A percentile compares a stretch with the other conserved stretches of the same genome.
phyloP scores from a whole-genome alignment of 306 rosid species.

The Sicyos baderoa region DNA sequence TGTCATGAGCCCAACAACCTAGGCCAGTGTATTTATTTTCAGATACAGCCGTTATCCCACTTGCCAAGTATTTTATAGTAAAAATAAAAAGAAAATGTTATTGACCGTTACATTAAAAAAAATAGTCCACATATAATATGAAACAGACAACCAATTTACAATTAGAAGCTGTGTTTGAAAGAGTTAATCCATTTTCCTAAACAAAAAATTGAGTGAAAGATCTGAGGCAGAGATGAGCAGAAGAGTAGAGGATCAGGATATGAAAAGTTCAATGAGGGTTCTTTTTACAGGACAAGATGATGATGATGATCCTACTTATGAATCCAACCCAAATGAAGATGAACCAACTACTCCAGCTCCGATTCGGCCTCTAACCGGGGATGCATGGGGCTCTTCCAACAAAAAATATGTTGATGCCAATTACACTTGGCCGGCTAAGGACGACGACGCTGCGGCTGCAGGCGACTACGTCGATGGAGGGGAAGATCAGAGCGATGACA shows the following conservation, averaged over 20 bases:
- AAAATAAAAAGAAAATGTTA: background rate
- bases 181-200: background rate
- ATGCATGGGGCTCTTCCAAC: slow-evolving; percentile 8
- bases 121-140: background rate
- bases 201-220: background rate
- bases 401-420: background rate
- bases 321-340: background rate
- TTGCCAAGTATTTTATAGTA: background rate
- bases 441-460: background rate
- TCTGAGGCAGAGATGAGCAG: background rate
- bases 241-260: background rate
- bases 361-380: background rate
- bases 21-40: background rate
- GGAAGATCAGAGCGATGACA: background rate
- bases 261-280: background rate
- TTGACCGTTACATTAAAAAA: background rate
- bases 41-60: background rate
- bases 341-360: background rate
- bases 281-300: background rate
- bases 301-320: background rate
- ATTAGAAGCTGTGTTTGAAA: background rate
- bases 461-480: background rate
- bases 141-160: background rate
- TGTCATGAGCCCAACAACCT: background rate
- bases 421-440: background rate